These are phyloP conservation scores for Cladosporium cucumerinum DNA, from an alignment of 2,329 filamentous ascomycete species.

Conservation along the genomic window DNA sequence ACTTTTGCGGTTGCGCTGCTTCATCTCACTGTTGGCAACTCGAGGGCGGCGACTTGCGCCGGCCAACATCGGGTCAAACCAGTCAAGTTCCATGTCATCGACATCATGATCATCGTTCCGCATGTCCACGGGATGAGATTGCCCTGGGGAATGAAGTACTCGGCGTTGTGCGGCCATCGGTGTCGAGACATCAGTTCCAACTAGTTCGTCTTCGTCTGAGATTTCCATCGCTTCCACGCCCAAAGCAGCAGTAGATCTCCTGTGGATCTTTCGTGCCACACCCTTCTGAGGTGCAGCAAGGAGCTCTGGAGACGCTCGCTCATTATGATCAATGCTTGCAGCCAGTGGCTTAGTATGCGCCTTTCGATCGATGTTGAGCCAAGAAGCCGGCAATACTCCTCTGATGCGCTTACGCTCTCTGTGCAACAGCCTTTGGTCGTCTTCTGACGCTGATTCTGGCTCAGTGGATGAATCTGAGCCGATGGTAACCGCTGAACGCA, in stretches of 20 bases:
- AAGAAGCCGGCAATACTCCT: constrained; percentile 50
- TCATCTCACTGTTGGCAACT: constrained; percentile 25
- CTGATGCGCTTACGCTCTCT: constrained; percentile 42
- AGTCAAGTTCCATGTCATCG: constrained; percentile 44
- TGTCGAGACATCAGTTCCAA: neutral
- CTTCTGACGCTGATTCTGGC: constrained; percentile 29
- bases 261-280: constrained; percentile 23
- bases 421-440: constrained; percentile 33
- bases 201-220: constrained; percentile 2
- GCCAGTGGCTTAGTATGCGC: constrained; percentile 18
- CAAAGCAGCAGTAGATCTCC: neutral
- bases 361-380: constrained; percentile 47
- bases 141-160: neutral
- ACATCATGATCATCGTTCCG: constrained; percentile 29
- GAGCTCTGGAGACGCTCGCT: constrained; percentile 19
- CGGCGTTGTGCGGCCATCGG: neutral
- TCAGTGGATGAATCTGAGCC: constrained; percentile 17
- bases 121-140: neutral
- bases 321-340: neutral
- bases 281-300: constrained; percentile 28
- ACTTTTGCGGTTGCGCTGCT: constrained; percentile 39
- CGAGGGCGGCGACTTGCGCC: constrained; percentile 18
- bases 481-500: constrained; percentile 10
- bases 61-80: constrained; percentile 41
- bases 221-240: neutral